Evolutionary conservation across 2,329 filamentous ascomycete species (phyloP), one percentile per base, ranked within the genome.

Genomic region (Aspergillus neotritici): DNA sequence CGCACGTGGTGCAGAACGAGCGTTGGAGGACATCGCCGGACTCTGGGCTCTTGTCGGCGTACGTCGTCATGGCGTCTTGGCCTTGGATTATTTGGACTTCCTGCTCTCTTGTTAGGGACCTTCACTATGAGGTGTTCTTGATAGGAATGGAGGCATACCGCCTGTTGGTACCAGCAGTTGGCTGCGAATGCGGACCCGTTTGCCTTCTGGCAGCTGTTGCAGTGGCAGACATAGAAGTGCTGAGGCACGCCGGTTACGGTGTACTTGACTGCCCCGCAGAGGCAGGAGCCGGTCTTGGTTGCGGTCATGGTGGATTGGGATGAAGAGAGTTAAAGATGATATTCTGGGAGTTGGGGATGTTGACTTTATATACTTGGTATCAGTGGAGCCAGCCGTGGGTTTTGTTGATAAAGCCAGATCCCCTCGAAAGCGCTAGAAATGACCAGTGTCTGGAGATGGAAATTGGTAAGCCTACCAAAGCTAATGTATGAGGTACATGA

Each of bases 191-290:
- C 44, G 1, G 54, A 57, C 0, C 54, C 56, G 9, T 44, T 53
- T 21, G 37, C 34, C 31, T 58, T 54, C 25, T 54, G 56, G 36
- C 56, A 58, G 16, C 43, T 57, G 13, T 53, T 38, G 34, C 56
- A 58, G 44, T 58, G 51, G 40, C 56, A 58, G 17, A 55, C 33
- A 4, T 53, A 37, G 29, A 42, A 46, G 12, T 43, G 40, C 10
- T 43, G 10, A 1, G 54, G 51, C 1, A 31, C 14, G 4, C 48
- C 54, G n/a, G 41, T 46, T 4, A 57, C 7, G 37, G 50, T 32
- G 40, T 55, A 58, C 12, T 46, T 37, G 8, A 58, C 34, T n/a
- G 40, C 40, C 14, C 43, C 43, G 38, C 56, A 58, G 36, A 58
- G 49, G 14, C 56, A 58, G 12, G 49, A 49, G 9, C 55, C 55